Base-by-base conservation (phyloP, 2,329 filamentous ascomycete genomes). In the Aspergillus neoniger region DNA sequence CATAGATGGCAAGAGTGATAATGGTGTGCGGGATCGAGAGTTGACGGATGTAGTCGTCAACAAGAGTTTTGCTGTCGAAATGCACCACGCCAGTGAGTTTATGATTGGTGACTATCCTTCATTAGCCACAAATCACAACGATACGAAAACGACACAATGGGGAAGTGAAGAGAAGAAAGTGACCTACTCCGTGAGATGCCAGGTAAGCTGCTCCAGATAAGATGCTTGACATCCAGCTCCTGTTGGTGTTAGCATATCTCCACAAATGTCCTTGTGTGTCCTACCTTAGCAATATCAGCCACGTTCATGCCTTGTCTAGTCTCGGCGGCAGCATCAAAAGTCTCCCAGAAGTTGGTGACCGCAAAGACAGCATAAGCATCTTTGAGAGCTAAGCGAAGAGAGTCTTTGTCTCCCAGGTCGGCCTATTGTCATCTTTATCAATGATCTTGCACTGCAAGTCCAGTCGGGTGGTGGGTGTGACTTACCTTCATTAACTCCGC, bases 41-140 rank as follows among this genome's bases (percentile, higher is more conserved):
- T 0, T 66, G 49, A 23, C 80, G 77, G 49, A 83, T 79, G 66
- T 86, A 83, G 17, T 77, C 67, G 62, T 84, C 82, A 1, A 85
- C 78, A n/a, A 77, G 71, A 43, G 83, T 83, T 70, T 86, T 86
- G 72, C 72, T 75, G 72, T 86, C 84, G 60, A 86, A 86, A 68
- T 85, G 83, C 61, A 80, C 57, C 0, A 75, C 73, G 28, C 72
- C 59, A 6, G 53, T 65, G 4, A 75, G 60, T 36, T 65, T 68
- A 2, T 76, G 74, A 21, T 61, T 55, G 5, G 65, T 67, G 36
- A 77, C 70, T 66, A 30, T 41, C 4, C 3, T 50, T n/a, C 10
- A 30, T 41, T 19, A 50, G 30, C 2, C 4, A 2, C 4, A 17
- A 0, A 17, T n/a, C 17, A 14, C 12, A 39, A 23, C 6, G 23